Conservation (phyloP, 2,329 filamentous ascomycete species). For the Fusarium stilboides region DNA sequence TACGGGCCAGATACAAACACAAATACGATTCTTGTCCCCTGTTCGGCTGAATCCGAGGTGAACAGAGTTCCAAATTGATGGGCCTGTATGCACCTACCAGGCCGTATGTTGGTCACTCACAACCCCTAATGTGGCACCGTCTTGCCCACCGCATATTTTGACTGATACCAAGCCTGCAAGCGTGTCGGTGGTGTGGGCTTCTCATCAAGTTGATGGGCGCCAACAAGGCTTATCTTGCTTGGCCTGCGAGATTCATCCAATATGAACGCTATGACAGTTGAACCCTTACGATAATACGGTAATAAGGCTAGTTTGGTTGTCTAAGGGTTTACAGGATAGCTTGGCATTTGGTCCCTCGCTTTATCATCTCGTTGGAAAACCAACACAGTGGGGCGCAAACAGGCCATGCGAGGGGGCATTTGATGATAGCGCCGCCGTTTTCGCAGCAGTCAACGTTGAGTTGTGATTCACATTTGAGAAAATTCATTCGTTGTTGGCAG, state of each 20-base stretch:
- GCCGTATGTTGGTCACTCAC: slow-evolving; percentile 11
- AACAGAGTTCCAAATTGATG: slow-evolving; percentile 31
- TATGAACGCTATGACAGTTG: slow-evolving; percentile 10
- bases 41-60: slow-evolving; percentile 44
- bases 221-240: slow-evolving; percentile 28
- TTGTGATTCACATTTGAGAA: not conserved
- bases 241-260: slow-evolving; percentile 22
- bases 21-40: slow-evolving; percentile 32
- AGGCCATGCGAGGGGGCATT: slow-evolving; percentile 7
- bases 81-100: slow-evolving; percentile 37
- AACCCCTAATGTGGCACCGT: slow-evolving; percentile 35
- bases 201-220: slow-evolving; percentile 25
- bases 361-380: slow-evolving; percentile 1
- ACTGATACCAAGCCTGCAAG: slow-evolving; percentile 18
- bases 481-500: not conserved
- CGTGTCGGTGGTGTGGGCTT: slow-evolving; percentile 18
- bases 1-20: slow-evolving; percentile 12
- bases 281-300: not conserved
- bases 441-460: not conserved
- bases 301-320: not conserved
- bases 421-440: slow-evolving; percentile 6
- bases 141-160: slow-evolving; percentile 35
- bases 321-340: slow-evolving; percentile 6
- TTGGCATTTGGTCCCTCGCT: slow-evolving; percentile 11
- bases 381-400: slow-evolving; percentile 5